Evolutionary conservation across 345 rosid species (phyloP).

Genomic region (Boechera divaricarpa): DNA sequence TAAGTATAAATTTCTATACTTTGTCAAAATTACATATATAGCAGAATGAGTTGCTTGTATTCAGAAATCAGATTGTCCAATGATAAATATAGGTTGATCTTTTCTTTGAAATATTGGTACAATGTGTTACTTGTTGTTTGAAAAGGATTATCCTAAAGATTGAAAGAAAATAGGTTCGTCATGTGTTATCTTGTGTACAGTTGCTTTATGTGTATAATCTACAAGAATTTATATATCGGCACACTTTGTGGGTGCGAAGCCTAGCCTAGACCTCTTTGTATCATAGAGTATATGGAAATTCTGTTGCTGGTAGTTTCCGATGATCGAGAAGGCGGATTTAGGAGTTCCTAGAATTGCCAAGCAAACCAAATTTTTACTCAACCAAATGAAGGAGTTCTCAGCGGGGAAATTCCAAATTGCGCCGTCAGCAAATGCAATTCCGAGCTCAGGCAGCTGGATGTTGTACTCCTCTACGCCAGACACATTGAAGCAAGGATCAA

Average conservation of each 20-base stretch:
- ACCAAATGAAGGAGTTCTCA: slow-evolving; percentile 74
- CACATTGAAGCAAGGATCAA: slow-evolving; percentile 87
- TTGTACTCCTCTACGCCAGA: slow-evolving; percentile 58
- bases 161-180: slow-evolving; percentile 17
- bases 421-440: slow-evolving; percentile 68
- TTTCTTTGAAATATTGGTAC: neutral
- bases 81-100: slow-evolving; percentile 8
- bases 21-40: slow-evolving; percentile 6
- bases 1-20: slow-evolving; percentile 32
- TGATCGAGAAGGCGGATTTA: slow-evolving; percentile 69
- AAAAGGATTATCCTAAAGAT: slow-evolving; percentile 8
- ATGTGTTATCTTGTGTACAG: slow-evolving; percentile 29
- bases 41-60: slow-evolving; percentile 5
- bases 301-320: slow-evolving; percentile 89
- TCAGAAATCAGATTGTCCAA: neutral
- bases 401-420: slow-evolving; percentile 87
- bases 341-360: slow-evolving; percentile 80
- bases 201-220: slow-evolving; percentile 11
- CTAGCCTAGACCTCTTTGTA: slow-evolving; percentile 71
- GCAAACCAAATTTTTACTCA: slow-evolving; percentile 70
- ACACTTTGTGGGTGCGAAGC: slow-evolving; percentile 71
- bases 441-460: slow-evolving; percentile 67
- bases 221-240: slow-evolving; percentile 54
- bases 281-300: slow-evolving; percentile 80
- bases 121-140: slow-evolving; percentile 16